Evolutionary conservation across 768 basidiomycete genomes (phyloP).

Genomic region (Lepiota subincarnata): DNA sequence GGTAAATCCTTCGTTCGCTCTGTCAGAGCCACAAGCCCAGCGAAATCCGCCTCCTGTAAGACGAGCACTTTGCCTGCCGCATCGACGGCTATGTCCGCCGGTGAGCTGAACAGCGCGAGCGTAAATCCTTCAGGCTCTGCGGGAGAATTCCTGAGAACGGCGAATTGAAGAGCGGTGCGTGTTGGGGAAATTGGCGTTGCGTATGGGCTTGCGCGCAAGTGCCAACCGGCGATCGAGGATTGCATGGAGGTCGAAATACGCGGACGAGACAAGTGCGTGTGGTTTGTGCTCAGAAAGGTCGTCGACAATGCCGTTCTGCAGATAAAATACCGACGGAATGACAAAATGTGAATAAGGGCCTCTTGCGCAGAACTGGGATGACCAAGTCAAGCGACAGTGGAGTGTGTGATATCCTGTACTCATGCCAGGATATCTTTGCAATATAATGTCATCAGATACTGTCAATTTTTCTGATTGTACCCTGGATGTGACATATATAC

Average conservation of each 20-base stretch:
- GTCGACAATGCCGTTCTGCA: no score
- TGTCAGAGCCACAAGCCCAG: constrained; percentile 23
- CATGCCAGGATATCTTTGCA: no score
- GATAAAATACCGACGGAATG: no score
- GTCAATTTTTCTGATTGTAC: no score
- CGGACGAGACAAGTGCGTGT: neutral
- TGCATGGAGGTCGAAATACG: constrained; percentile 9
- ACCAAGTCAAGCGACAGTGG: no score
- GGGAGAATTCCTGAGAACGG: constrained; percentile 29
- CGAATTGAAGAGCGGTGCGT: constrained; percentile 23
- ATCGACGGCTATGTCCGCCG: constrained; percentile 24
- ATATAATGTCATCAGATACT: no score
- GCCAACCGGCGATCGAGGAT: constrained; percentile 25
- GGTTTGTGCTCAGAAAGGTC: neutral
- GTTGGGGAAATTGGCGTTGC: constrained; percentile 23
- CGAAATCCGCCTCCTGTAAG: constrained; percentile 23
- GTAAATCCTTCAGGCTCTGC: constrained; percentile 33
- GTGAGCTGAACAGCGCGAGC: constrained; percentile 27
- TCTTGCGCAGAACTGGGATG: no score
- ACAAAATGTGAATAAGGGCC: neutral
- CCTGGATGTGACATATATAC: no score
- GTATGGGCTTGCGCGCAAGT: constrained; percentile 24
- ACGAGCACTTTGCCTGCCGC: constrained; percentile 25
- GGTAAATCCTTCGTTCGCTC: constrained; percentile 21
- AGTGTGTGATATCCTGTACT: no score